Evolutionary conservation across 2,329 filamentous ascomycete species (phyloP).

Genomic region (Nemania abortiva): DNA sequence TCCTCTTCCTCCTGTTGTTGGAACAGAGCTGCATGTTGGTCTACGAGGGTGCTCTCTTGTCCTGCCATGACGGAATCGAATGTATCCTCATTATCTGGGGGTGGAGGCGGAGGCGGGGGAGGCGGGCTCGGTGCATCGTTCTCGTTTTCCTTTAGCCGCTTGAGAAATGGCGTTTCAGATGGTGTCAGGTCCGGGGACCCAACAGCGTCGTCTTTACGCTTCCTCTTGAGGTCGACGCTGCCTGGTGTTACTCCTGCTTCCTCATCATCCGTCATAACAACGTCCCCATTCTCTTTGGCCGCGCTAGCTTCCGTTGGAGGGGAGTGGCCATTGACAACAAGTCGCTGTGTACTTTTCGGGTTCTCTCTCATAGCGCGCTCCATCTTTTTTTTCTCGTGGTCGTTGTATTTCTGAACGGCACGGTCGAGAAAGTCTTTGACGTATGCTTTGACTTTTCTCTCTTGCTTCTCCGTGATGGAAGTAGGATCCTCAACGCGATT

Average conservation of each 20-base stretch:
- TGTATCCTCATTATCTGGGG: slow-evolving; percentile 56
- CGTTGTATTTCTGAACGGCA: slow-evolving; percentile 79
- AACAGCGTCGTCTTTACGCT: slow-evolving; percentile 63
- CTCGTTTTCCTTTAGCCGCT: slow-evolving; percentile 64
- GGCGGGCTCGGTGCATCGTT: slow-evolving; percentile 52
- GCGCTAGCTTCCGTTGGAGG: slow-evolving; percentile 41
- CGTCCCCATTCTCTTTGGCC: slow-evolving; percentile 51
- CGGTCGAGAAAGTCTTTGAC: slow-evolving; percentile 90
- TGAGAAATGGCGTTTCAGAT: slow-evolving; percentile 67
- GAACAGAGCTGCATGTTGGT: slow-evolving; percentile 64
- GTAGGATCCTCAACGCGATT: slow-evolving; percentile 86
- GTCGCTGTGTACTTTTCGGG: slow-evolving; percentile 45
- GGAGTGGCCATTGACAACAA: slow-evolving; percentile 42
- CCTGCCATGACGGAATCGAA: slow-evolving; percentile 55
- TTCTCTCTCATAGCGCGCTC: slow-evolving; percentile 53
- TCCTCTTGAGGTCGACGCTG: slow-evolving; percentile 72
- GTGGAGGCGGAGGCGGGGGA: slow-evolving; percentile 64
- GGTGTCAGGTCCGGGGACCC: slow-evolving; percentile 62
- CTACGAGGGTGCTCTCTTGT: slow-evolving; percentile 60
- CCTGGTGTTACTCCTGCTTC: slow-evolving; percentile 58
- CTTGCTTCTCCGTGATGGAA: slow-evolving; percentile 78
- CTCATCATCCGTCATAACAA: slow-evolving; percentile 58
- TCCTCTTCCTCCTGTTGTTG: slow-evolving; percentile 68
- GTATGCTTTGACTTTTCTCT: slow-evolving; percentile 84
- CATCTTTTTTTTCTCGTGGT: slow-evolving; percentile 74